Percentiles rank a stretch among this genome's conserved stretches.
These are phyloP conservation scores for Globisporangium solare DNA, from an alignment of 352 stramenopile genomes.

Conservation along the genomic window DNA sequence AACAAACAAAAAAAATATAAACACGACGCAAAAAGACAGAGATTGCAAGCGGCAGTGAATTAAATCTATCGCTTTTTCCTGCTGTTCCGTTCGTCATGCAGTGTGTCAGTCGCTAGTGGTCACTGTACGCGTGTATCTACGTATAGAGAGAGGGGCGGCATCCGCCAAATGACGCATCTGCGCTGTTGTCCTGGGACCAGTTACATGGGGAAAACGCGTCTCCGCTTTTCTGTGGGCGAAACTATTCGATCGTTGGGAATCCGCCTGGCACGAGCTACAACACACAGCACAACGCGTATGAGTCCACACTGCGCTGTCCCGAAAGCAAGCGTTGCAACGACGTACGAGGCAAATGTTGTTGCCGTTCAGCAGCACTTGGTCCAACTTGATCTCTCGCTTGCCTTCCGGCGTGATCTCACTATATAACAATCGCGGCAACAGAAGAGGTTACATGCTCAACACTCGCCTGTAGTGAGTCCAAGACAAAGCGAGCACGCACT, in stretches of 20 bases:
- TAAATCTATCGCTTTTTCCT: slow-evolving; percentile 8
- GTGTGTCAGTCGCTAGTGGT: too few species aligned
- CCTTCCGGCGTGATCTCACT: slow-evolving; percentile 86
- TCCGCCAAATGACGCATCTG: too few species aligned
- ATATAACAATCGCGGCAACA: neutral
- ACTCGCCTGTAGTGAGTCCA: slow-evolving; percentile 1
- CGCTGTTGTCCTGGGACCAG: too few species aligned
- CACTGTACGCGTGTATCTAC: too few species aligned
- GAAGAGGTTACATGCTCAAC: neutral
- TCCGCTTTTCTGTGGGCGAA: neutral
- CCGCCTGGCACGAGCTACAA: slow-evolving; percentile 74
- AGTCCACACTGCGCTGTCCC: too few species aligned
- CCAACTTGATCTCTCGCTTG: slow-evolving; percentile 83
- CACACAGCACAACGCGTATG: neutral
- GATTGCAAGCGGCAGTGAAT: slow-evolving; percentile 4
- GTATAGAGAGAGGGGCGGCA: too few species aligned
- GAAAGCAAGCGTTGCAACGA: too few species aligned
- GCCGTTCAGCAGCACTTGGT: slow-evolving; percentile 98
- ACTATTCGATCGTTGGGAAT: slow-evolving; percentile 40
- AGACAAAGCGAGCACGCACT: slow-evolving; percentile 45
- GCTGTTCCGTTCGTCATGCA: too few species aligned
- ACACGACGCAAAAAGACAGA: slow-evolving; percentile 2
- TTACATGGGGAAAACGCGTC: too few species aligned
- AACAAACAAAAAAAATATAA: neutral
- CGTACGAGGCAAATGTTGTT: slow-evolving; percentile 95